phyloP scores from a whole-genome alignment of 192 early-diverging fungal species.

The Irineochytrium annulatum region DNA sequence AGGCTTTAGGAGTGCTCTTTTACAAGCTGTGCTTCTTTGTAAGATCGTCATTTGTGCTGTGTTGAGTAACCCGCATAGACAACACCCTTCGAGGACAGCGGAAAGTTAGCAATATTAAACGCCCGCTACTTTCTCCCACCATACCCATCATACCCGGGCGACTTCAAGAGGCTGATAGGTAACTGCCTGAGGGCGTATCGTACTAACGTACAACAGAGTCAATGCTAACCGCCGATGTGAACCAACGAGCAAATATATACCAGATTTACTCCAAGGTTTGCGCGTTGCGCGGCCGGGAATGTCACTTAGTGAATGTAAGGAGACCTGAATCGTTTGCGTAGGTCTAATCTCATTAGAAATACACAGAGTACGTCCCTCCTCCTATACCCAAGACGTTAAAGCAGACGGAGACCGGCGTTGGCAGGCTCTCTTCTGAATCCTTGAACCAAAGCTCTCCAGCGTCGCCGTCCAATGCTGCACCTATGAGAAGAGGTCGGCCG shows the following conservation, averaged over 20 bases:
- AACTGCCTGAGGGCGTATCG: not conserved
- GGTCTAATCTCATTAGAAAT: not conserved
- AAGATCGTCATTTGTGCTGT: slow-evolving; percentile 16
- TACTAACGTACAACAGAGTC: slow-evolving; percentile 33
- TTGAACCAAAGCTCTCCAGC: slow-evolving; percentile 8
- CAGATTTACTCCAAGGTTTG: slow-evolving; percentile 68
- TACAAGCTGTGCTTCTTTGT: slow-evolving; percentile 93
- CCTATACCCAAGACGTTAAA: slow-evolving; percentile 16
- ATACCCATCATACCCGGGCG: slow-evolving; percentile 51
- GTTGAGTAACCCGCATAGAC: slow-evolving; percentile 39
- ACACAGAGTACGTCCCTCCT: not conserved
- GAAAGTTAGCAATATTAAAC: slow-evolving; percentile 84
- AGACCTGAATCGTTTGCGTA: slow-evolving; percentile 10
- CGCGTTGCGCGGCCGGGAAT: slow-evolving; percentile 34
- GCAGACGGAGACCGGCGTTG: slow-evolving; percentile 27
- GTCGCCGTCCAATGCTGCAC: slow-evolving; percentile 48
- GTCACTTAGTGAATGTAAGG: not conserved
- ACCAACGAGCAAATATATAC: slow-evolving; percentile 75
- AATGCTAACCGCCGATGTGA: slow-evolving; percentile 73
- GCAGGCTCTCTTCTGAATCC: not conserved
- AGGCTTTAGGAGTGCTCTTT: slow-evolving; percentile 88
- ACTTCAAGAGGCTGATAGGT: slow-evolving; percentile 41
- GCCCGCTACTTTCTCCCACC: slow-evolving; percentile 75
- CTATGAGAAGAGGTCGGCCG: slow-evolving; percentile 93
- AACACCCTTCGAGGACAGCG: slow-evolving; percentile 91